These are phyloP conservation scores for Gliomastix tumulicola DNA, from an alignment of 2,329 filamentous ascomycete genomes.

Conservation along the genomic window DNA sequence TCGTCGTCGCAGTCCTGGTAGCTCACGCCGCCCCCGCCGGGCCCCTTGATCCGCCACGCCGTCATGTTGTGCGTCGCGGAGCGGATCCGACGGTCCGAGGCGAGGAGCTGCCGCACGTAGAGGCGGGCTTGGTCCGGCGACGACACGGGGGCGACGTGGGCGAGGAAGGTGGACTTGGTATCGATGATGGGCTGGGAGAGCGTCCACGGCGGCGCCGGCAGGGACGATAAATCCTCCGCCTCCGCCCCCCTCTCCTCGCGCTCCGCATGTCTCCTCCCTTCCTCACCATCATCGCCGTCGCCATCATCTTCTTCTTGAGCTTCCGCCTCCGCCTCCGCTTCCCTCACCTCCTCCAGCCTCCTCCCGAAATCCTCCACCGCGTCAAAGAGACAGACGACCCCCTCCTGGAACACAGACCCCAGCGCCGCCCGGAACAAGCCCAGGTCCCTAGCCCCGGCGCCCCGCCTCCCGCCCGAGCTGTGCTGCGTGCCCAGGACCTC, in stretches of 20 bases:
- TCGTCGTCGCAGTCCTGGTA: slow-evolving; percentile 96
- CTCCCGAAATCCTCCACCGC: slow-evolving; percentile 69
- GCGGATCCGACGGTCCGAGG: slow-evolving; percentile 78
- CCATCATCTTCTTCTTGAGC: slow-evolving; percentile 14
- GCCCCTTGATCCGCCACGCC: slow-evolving; percentile 75
- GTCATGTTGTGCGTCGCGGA: slow-evolving; percentile 91
- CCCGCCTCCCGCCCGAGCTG: slow-evolving; percentile 64
- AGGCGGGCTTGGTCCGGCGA: slow-evolving; percentile 64
- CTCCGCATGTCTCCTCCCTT: slow-evolving; percentile 9
- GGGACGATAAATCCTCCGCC: slow-evolving; percentile 11
- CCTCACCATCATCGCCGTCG: slow-evolving; percentile 1
- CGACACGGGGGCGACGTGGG: slow-evolving; percentile 62
- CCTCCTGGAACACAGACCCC: slow-evolving; percentile 59
- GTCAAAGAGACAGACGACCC: slow-evolving; percentile 83
- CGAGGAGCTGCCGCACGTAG: slow-evolving; percentile 69
- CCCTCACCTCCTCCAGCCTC: slow-evolving; percentile 22
- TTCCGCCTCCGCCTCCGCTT: slow-evolving; percentile 11
- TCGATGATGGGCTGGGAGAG: slow-evolving; percentile 69
- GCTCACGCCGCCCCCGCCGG: slow-evolving; percentile 22
- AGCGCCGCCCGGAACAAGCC: slow-evolving; percentile 62
- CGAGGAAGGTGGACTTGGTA: slow-evolving; percentile 83
- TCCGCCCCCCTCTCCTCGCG: slow-evolving; percentile 8
- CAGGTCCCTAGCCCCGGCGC: slow-evolving; percentile 67
- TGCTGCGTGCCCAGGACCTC: slow-evolving; percentile 73
- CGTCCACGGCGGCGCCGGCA: slow-evolving; percentile 54